Evolutionary conservation across 768 basidiomycete genomes (phyloP).

Genomic region (Heimioporus sp.): DNA sequence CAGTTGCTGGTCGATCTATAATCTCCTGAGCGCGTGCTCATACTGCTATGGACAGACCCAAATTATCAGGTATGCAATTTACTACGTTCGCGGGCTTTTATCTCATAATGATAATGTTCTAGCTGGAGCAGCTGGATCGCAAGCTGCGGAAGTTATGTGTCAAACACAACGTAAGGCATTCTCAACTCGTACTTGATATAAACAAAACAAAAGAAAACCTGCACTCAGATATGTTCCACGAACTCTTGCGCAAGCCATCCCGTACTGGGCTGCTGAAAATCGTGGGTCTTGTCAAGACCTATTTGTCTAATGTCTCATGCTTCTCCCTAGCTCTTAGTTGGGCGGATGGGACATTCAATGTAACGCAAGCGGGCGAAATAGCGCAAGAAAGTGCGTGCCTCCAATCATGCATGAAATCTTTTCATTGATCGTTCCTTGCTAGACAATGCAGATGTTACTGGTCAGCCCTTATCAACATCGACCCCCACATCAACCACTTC

Average conservation of each 20-base stretch:
- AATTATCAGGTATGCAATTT: constrained; percentile 14
- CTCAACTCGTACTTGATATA: neutral
- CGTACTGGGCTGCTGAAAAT: constrained; percentile 22
- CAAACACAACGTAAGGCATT: constrained; percentile 18
- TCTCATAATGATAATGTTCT: constrained; percentile 2
- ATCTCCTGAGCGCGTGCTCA: constrained; percentile 28
- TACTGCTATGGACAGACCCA: constrained; percentile 10
- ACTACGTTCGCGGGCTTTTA: neutral
- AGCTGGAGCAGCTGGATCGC: constrained; percentile 23
- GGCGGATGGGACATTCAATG: constrained; percentile 12
- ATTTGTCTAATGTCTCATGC: neutral
- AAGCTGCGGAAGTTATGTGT: constrained; percentile 13
- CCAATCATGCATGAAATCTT: neutral
- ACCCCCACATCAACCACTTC: constrained; percentile 1
- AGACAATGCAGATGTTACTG: constrained; percentile 17
- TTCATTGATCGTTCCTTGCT: neutral
- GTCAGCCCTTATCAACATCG: constrained; percentile 11
- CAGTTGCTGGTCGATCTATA: constrained; percentile 32
- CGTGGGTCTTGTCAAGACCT: constrained; percentile 8
- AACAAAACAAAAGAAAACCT: too few species aligned
- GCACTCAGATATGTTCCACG: constrained; percentile 24
- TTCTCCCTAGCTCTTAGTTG: constrained; percentile 18
- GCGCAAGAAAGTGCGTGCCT: constrained; percentile 10
- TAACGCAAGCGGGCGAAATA: constrained; percentile 5
- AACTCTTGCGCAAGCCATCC: constrained; percentile 16